Evolutionary conservation across 2,329 filamentous ascomycete genomes (phyloP).

Genomic region (Neofusicoccum ribis): DNA sequence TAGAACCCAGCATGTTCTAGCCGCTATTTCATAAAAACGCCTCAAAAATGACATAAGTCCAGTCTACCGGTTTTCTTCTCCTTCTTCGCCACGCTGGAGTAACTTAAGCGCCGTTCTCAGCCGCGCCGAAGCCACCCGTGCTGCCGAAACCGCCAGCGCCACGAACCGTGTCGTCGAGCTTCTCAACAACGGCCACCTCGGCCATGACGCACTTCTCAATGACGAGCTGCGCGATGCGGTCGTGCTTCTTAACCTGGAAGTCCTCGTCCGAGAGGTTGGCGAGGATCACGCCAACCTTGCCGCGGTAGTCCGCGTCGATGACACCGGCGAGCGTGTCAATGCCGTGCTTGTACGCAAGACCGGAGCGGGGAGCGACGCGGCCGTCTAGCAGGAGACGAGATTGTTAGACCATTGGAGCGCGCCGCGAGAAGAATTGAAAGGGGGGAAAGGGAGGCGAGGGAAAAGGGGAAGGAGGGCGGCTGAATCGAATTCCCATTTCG

Average conservation of each 20-base stretch:
- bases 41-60: background rate
- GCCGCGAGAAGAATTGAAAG: background rate
- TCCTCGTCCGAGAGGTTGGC: slow-evolving; percentile 88
- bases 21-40: background rate
- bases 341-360: slow-evolving; percentile 88
- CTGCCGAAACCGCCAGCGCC: slow-evolving; percentile 65
- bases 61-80: background rate
- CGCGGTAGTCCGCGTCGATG: slow-evolving; percentile 96
- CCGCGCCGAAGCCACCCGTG: slow-evolving; percentile 37
- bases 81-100: background rate
- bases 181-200: slow-evolving; percentile 82
- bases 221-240: slow-evolving; percentile 90
- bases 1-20: no score
- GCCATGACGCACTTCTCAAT: slow-evolving; percentile 94
- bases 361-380: slow-evolving; percentile 85
- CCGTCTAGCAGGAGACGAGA: slow-evolving; percentile 61
- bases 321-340: slow-evolving; percentile 96
- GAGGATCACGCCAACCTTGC: slow-evolving; percentile 88
- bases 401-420: background rate
- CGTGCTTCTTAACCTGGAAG: slow-evolving; percentile 79
- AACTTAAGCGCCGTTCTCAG: background rate
- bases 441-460: background rate
- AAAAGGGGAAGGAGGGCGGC: slow-evolving; percentile 6
- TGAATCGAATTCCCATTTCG: background rate
- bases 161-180: slow-evolving; percentile 86